phyloP scores from a whole-genome alignment of 1,139 yeast genomes.

The Kluyveromyces marxianus region DNA sequence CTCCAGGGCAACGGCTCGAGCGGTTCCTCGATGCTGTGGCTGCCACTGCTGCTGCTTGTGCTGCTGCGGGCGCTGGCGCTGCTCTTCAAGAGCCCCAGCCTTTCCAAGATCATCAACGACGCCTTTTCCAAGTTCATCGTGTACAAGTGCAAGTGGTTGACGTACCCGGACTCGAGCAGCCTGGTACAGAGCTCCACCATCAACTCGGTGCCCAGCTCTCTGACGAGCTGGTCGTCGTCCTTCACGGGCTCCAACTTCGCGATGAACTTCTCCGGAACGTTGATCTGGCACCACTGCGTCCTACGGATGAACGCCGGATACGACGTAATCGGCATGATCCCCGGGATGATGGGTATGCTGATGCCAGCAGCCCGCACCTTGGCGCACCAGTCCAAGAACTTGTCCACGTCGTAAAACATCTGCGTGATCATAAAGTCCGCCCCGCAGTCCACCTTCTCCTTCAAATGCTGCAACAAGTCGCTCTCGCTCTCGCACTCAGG shows the following conservation, averaged over 20 bases:
- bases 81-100: conserved; percentile 47
- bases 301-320: conserved; percentile 88
- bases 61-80: background rate
- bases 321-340: conserved; percentile 96
- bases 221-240: conserved; percentile 82
- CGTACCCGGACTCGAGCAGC: conserved; percentile 61
- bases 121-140: conserved; percentile 94
- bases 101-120: conserved; percentile 80
- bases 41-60: too few species aligned
- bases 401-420: conserved; percentile 84
- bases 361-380: conserved; percentile 69
- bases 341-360: conserved; percentile 85
- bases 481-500: conserved; percentile 70
- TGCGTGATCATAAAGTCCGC: conserved; percentile 92
- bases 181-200: conserved; percentile 78
- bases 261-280: conserved; percentile 67
- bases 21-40: conserved; percentile 13
- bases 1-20: conserved; percentile 68
- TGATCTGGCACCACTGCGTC: conserved; percentile 87
- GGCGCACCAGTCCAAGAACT: conserved; percentile 75
- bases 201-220: conserved; percentile 78
- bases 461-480: conserved; percentile 54
- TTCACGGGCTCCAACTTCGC: conserved; percentile 72
- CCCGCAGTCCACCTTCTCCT: conserved; percentile 87
- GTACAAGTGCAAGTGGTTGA: conserved; percentile 86